Conservation (phyloP, 768 basidiomycete species). For the Rhizopogon vesiculosus region DNA sequence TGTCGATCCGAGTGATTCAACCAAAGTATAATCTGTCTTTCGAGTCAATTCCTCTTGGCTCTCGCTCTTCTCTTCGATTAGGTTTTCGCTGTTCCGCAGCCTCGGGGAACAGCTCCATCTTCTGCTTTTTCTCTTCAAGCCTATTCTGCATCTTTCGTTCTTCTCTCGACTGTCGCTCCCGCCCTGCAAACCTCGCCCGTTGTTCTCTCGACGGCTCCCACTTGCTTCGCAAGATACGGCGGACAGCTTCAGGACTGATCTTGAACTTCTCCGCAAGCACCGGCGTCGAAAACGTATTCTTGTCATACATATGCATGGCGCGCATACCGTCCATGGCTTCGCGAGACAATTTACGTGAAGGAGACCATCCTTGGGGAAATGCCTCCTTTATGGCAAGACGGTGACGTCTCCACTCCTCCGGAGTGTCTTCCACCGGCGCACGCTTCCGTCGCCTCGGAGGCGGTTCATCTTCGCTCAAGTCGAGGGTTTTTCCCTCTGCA, state of each 20-base stretch:
- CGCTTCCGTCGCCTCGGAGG: conserved; percentile 18
- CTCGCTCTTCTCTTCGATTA: conserved; percentile 6
- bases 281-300: conserved; percentile 57
- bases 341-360: conserved; percentile 74
- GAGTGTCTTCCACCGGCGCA: conserved; percentile 24
- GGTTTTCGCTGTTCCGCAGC: conserved; percentile 8
- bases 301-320: conserved; percentile 59
- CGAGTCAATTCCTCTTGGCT: conserved; percentile 19
- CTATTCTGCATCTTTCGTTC: conserved; percentile 33
- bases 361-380: conserved; percentile 71
- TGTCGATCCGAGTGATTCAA: conserved; percentile 16
- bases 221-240: conserved; percentile 71
- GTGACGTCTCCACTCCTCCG: conserved; percentile 46
- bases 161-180: conserved; percentile 43
- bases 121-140: conserved; percentile 36
- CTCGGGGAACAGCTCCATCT: conserved; percentile 30
- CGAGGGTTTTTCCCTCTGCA: conserved; percentile 9
- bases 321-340: conserved; percentile 82
- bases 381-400: conserved; percentile 43
- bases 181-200: conserved; percentile 42
- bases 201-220: conserved; percentile 61
- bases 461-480: conserved; percentile 27
- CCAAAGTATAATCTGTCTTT: conserved; percentile 39
- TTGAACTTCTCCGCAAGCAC: conserved; percentile 73
- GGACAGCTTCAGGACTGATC: conserved; percentile 77